Percentiles rank a stretch among this genome's conserved stretches.
phyloP scores from a whole-genome alignment of 139 green algal species.

The Coelastrella sp. region DNA sequence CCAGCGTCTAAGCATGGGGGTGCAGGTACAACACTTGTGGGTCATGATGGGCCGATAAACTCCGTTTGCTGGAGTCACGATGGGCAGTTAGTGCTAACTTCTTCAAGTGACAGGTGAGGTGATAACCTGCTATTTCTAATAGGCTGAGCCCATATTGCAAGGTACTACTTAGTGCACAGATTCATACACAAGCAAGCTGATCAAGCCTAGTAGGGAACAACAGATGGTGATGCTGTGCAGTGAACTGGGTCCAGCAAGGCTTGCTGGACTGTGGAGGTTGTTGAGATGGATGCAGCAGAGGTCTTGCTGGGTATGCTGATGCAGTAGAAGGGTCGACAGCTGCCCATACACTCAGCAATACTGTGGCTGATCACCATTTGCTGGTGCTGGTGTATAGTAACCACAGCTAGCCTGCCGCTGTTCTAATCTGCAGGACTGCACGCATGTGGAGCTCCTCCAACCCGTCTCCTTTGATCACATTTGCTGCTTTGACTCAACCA shows the following conservation, averaged over 20 bases:
- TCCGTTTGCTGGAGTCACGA: conserved; percentile 56
- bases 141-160: neutral
- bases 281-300: too few species aligned
- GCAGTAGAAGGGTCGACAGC: too few species aligned
- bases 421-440: conserved; percentile 38
- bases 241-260: too few species aligned
- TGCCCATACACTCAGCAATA: too few species aligned
- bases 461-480: conserved; percentile 56
- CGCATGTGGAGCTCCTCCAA: conserved; percentile 54
- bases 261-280: too few species aligned
- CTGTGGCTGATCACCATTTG: too few species aligned
- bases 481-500: conserved; percentile 46
- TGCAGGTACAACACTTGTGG: conserved; percentile 58
- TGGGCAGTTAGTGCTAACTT: conserved; percentile 62
- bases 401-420: neutral
- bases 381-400: too few species aligned
- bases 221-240: too few species aligned
- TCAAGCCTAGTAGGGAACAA: too few species aligned
- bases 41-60: conserved; percentile 53
- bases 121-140: neutral
- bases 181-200: too few species aligned
- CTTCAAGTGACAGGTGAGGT: conserved; percentile 35
- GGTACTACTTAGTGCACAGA: neutral
- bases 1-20: conserved; percentile 59
- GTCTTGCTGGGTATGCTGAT: too few species aligned